These are phyloP conservation scores for Debaryomyces prosopidis DNA, from an alignment of 805 yeast species.

Conservation along the genomic window DNA sequence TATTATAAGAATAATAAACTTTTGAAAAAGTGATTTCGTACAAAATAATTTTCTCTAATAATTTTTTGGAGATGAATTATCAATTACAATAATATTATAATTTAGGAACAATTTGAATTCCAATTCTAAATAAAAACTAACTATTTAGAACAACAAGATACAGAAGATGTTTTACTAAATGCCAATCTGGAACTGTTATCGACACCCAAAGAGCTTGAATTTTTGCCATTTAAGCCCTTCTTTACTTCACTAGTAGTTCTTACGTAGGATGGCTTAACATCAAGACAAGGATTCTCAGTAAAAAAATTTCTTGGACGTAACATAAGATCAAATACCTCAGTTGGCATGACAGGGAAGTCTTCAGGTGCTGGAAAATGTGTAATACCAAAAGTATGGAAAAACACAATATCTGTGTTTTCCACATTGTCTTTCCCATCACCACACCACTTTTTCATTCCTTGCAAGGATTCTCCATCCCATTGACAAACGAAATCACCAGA, in stretches of 20 bases:
- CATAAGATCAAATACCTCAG: slow-evolving; percentile 74
- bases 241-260: slow-evolving; percentile 42
- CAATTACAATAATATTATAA: no score
- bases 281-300: slow-evolving; percentile 74
- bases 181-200: slow-evolving; percentile 44
- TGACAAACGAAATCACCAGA: slow-evolving; percentile 80
- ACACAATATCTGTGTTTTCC: slow-evolving; percentile 69
- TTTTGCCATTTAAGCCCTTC: slow-evolving; percentile 31
- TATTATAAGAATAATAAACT: no score
- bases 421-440: slow-evolving; percentile 59
- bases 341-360: slow-evolving; percentile 89
- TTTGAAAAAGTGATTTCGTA: no score
- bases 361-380: slow-evolving; percentile 89
- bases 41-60: no score
- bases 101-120: background rate
- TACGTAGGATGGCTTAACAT: slow-evolving; percentile 63
- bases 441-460: slow-evolving; percentile 70
- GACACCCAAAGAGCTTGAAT: slow-evolving; percentile 34
- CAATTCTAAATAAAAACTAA: background rate
- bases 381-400: slow-evolving; percentile 82
- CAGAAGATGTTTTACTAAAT: slow-evolving; percentile 25
- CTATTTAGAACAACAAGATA: slow-evolving; percentile 9
- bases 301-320: slow-evolving; percentile 81
- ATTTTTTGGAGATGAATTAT: no score
- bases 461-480: slow-evolving; percentile 66